These are phyloP conservation scores for Zygosaccharomyces rouxii DNA, from an alignment of 805 yeast species.

Conservation along the genomic window DNA sequence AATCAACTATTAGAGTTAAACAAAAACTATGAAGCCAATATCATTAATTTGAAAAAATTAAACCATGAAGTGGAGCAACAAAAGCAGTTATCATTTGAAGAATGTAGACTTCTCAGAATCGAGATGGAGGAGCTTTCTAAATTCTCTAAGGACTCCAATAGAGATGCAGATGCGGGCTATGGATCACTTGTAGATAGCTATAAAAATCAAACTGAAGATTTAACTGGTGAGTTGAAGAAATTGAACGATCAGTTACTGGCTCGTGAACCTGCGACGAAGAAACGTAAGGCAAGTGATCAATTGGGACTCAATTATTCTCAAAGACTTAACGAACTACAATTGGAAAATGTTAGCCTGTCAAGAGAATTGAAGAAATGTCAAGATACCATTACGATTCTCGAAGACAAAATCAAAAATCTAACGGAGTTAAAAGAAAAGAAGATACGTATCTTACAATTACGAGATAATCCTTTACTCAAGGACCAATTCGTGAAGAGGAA, in stretches of 20 bases:
- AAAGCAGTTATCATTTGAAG: constrained; percentile 49
- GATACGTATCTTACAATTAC: constrained; percentile 54
- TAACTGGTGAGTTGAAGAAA: constrained; percentile 39
- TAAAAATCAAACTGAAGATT: constrained; percentile 45
- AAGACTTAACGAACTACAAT: constrained; percentile 36
- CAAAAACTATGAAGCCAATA: constrained; percentile 25
- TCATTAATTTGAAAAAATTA: constrained; percentile 31
- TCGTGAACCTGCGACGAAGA: constrained; percentile 18
- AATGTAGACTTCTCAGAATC: constrained; percentile 52
- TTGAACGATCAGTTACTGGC: constrained; percentile 29
- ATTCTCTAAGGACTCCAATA: constrained; percentile 11
- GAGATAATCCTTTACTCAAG: constrained; percentile 57
- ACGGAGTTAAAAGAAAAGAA: constrained; percentile 37
- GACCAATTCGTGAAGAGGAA: constrained; percentile 59
- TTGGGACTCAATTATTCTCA: constrained; percentile 29
- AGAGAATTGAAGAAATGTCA: constrained; percentile 38
- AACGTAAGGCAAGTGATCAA: constrained; percentile 30
- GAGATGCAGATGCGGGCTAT: constrained; percentile 11
- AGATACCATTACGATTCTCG: constrained; percentile 36
- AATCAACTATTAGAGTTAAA: constrained; percentile 33
- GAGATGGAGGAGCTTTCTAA: constrained; percentile 48
- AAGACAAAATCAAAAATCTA: constrained; percentile 37
- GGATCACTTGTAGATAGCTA: constrained; percentile 50
- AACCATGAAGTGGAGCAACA: constrained; percentile 49
- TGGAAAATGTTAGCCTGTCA: constrained; percentile 39